Percentiles rank a stretch among this genome's conserved stretches.
Conservation (phyloP, 2,329 filamentous ascomycete genomes). For the Akanthomyces lecanii region DNA sequence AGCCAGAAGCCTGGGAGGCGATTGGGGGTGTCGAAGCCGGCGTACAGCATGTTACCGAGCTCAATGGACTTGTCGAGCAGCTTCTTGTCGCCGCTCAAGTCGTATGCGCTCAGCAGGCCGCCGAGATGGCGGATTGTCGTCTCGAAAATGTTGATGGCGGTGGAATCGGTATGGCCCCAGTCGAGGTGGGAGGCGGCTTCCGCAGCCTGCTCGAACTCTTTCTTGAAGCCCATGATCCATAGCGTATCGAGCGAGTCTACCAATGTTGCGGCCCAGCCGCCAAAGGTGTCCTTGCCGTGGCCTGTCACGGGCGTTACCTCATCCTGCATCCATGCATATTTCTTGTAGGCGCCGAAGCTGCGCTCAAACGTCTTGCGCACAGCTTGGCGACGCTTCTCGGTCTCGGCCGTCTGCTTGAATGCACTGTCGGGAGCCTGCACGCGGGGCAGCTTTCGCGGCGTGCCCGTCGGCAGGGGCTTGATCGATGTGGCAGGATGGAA, state of each 20-base stretch:
- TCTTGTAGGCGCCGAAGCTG: conserved; percentile 57
- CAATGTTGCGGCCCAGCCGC: conserved; percentile 61
- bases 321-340: conserved; percentile 58
- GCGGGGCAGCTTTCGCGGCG: conserved; percentile 23
- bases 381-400: conserved; percentile 35
- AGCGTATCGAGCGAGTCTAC: conserved; percentile 62
- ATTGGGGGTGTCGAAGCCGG: conserved; percentile 62
- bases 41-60: conserved; percentile 58
- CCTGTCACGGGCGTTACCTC: conserved; percentile 56
- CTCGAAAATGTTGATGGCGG: conserved; percentile 60
- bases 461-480: conserved; percentile 35
- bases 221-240: conserved; percentile 63
- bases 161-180: conserved; percentile 46
- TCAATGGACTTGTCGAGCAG: conserved; percentile 58
- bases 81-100: conserved; percentile 53
- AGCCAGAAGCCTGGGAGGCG: conserved; percentile 53
- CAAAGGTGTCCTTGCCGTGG: conserved; percentile 50
- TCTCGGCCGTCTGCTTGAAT: conserved; percentile 26
- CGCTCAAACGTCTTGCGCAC: conserved; percentile 50
- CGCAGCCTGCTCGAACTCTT: conserved; percentile 60
- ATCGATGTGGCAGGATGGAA: conserved; percentile 30
- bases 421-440: conserved; percentile 38
- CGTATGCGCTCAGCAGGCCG: conserved; percentile 62
- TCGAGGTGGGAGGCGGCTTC: conserved; percentile 53
- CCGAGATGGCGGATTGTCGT: conserved; percentile 66